Percentiles rank a stretch among this genome's conserved stretches.
Conservation (phyloP, 2,329 filamentous ascomycete genomes). For the Paecilomyces sp. region DNA sequence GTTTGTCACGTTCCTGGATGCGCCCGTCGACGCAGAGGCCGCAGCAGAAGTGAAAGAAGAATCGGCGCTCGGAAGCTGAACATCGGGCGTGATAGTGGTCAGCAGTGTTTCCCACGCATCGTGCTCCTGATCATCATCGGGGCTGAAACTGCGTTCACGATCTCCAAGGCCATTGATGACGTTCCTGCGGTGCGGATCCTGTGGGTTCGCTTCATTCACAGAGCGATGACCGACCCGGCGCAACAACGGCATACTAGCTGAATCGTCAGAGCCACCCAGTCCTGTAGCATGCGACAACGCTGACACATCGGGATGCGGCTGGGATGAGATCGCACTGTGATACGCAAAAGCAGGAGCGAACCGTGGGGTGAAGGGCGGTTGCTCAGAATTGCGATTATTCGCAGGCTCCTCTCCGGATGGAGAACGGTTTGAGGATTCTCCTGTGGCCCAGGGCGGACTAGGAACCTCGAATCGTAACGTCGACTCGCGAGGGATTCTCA, state of each 20-base stretch:
- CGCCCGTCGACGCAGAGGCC: conserved; percentile 20
- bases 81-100: conserved; percentile 72
- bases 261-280: conserved; percentile 15
- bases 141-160: conserved; percentile 73
- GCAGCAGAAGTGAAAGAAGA: conserved; percentile 71
- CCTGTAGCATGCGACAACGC: conserved; percentile 18
- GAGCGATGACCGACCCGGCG: conserved; percentile 29
- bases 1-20: conserved; percentile 20
- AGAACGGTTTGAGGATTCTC: conserved; percentile 17
- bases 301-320: conserved; percentile 10
- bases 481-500: conserved; percentile 31
- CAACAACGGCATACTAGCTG: conserved; percentile 17
- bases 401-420: conserved; percentile 12
- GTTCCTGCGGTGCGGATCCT: conserved; percentile 12
- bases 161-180: conserved; percentile 70
- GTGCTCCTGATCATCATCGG: conserved; percentile 45
- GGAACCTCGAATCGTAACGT: conserved; percentile 24
- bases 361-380: conserved; percentile 30
- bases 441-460: conserved; percentile 16
- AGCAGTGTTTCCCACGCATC: conserved; percentile 73
- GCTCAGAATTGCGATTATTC: conserved; percentile 9
- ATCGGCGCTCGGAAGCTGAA: conserved; percentile 68
- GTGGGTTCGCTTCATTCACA: conserved; percentile 14
- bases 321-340: conserved; percentile 16
- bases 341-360: conserved; percentile 38